Evolutionary conservation across 2,329 filamentous ascomycete genomes (phyloP).

Genomic region (Pyrenophora tritici-repentis): DNA sequence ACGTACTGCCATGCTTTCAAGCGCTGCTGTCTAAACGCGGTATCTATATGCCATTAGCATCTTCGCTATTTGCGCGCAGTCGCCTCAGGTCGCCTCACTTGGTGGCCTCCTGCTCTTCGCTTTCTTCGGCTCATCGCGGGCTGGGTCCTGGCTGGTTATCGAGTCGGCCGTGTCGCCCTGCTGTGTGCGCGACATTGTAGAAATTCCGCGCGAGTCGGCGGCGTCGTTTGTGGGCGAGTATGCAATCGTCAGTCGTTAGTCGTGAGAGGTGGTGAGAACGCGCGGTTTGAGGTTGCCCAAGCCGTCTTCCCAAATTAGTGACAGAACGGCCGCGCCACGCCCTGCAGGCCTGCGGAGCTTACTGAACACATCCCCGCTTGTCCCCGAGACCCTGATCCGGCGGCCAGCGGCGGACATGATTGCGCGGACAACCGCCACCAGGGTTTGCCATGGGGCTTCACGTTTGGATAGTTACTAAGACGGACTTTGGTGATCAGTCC

Average conservation of each 20-base stretch:
- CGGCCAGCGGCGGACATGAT: background rate
- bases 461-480: too few relatives aligned
- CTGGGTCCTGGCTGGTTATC: slow-evolving; percentile 51
- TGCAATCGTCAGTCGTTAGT: slow-evolving; percentile 18
- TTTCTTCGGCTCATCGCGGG: slow-evolving; percentile 58
- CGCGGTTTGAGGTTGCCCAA: slow-evolving; percentile 30
- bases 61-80: slow-evolving; percentile 8
- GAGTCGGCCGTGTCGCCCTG: slow-evolving; percentile 51
- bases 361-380: slow-evolving; percentile 19
- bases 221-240: slow-evolving; percentile 20
- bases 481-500: too few relatives aligned
- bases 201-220: slow-evolving; percentile 40
- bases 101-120: slow-evolving; percentile 89
- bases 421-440: background rate
- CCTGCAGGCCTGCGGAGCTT: slow-evolving; percentile 15
- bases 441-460: background rate
- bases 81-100: slow-evolving; percentile 61
- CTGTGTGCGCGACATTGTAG: slow-evolving; percentile 53
- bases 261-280: slow-evolving; percentile 16
- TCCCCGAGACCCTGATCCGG: slow-evolving; percentile 22
- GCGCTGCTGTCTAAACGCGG: slow-evolving; percentile 93
- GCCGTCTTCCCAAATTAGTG: slow-evolving; percentile 31
- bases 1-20: slow-evolving; percentile 98
- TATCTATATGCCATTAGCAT: slow-evolving; percentile 64
- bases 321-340: slow-evolving; percentile 30